Evolutionary conservation across 768 basidiomycete species (phyloP).

Genomic region (Pilatotrama ljubarskyi): DNA sequence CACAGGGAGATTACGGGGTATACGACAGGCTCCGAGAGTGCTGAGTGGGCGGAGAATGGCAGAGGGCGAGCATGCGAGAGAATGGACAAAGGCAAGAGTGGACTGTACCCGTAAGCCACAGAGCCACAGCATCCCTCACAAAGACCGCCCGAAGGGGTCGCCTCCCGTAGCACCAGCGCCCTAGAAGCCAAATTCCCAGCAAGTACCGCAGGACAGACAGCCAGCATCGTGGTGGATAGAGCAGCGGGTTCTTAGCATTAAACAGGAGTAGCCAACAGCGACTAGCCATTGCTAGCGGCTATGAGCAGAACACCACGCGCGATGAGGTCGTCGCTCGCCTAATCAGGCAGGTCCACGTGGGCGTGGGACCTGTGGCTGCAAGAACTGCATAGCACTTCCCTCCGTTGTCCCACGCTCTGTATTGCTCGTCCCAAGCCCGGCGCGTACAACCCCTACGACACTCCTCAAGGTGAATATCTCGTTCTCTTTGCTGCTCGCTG

Average conservation of each 20-base stretch:
- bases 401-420: slow-evolving; percentile 33
- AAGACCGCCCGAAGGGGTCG: slow-evolving; percentile 12
- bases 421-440: slow-evolving; percentile 25
- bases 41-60: background rate
- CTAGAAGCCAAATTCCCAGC: slow-evolving; percentile 4
- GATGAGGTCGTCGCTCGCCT: slow-evolving; percentile 6
- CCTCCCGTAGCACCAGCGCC: background rate
- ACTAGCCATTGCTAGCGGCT: background rate
- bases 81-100: slow-evolving; percentile 9
- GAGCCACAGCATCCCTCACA: slow-evolving; percentile 19
- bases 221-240: background rate
- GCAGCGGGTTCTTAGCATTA: background rate
- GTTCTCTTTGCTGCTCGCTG: slow-evolving; percentile 8
- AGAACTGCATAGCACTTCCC: slow-evolving; percentile 41
- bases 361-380: slow-evolving; percentile 43
- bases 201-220: background rate
- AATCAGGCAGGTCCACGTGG: slow-evolving; percentile 7
- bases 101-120: slow-evolving; percentile 4
- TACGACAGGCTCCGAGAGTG: slow-evolving; percentile 1
- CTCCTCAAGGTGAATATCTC: slow-evolving; percentile 40
- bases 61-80: slow-evolving; percentile 13
- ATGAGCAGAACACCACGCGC: slow-evolving; percentile 15
- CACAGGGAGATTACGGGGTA: background rate
- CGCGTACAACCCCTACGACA: slow-evolving; percentile 34
- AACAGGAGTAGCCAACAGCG: background rate